phyloP scores from a whole-genome alignment of 306 rosid genomes.

The Aeschynomene evenia region DNA sequence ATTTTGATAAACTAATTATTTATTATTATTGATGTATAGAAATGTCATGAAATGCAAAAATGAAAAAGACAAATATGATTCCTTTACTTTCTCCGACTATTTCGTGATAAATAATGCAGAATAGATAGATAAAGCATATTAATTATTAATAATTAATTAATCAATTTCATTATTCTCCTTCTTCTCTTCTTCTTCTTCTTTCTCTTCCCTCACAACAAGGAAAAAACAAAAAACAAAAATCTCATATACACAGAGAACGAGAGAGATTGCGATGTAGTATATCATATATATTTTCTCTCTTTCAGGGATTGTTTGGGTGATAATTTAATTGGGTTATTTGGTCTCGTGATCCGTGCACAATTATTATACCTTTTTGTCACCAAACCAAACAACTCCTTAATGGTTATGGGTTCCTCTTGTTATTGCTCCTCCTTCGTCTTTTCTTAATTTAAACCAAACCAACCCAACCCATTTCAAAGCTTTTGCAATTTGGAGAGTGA shows the following conservation, averaged over 20 bases:
- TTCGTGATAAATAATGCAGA: slow-evolving; percentile 38
- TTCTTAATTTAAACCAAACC: background rate
- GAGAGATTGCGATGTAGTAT: background rate
- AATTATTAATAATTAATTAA: background rate
- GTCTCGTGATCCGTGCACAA: slow-evolving; percentile 49
- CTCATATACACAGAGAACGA: background rate
- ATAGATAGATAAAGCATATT: background rate
- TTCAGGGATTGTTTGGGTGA: background rate
- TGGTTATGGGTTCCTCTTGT: slow-evolving; percentile 6
- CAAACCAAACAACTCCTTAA: background rate
- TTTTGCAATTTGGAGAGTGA: slow-evolving; percentile 23
- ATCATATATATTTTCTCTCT: background rate
- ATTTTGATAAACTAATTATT: too few species aligned
- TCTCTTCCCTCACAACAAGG: background rate
- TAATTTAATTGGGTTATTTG: background rate
- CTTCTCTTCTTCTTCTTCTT: background rate
- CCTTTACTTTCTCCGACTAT: slow-evolving; percentile 35
- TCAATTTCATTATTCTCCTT: background rate
- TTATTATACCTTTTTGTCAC: background rate
- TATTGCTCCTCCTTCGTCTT: background rate
- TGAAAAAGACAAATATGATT: slow-evolving; percentile 9
- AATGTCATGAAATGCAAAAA: background rate
- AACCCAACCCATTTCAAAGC: background rate
- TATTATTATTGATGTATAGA: background rate
- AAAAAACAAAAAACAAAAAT: background rate